Evolutionary conservation across 1,284 basidiomycete species (phyloP).

Genomic region (Marasmius fiardii): DNA sequence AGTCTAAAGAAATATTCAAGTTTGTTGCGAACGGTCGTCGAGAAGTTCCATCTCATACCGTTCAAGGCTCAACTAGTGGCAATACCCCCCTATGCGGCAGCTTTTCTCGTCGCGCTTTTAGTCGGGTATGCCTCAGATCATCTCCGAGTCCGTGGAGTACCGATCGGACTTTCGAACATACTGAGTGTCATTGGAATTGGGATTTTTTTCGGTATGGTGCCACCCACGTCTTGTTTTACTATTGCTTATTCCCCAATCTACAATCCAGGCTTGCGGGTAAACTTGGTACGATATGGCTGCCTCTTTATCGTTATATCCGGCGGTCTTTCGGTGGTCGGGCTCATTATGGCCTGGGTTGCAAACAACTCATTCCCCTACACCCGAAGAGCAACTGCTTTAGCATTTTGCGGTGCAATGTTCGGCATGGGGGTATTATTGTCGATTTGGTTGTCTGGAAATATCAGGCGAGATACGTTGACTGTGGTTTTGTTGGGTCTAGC

Average conservation of each 20-base stretch:
- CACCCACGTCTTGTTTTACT: constrained; percentile 19
- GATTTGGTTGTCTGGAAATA: constrained; percentile 47
- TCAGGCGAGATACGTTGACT: constrained; percentile 25
- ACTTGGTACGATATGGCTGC: constrained; percentile 40
- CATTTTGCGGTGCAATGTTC: constrained; percentile 49
- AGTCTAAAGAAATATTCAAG: not conserved
- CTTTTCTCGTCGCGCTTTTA: constrained; percentile 20
- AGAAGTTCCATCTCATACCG: constrained; percentile 7
- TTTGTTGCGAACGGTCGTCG: constrained; percentile 13
- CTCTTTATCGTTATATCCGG: constrained; percentile 50
- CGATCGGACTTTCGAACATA: constrained; percentile 19
- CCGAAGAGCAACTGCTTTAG: constrained; percentile 51
- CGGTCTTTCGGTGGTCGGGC: constrained; percentile 39
- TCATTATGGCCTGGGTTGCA: constrained; percentile 47
- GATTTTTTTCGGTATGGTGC: constrained; percentile 21
- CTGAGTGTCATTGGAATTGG: constrained; percentile 24
- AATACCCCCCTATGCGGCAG: constrained; percentile 14
- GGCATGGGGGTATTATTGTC: constrained; percentile 58
- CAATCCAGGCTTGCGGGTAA: no score
- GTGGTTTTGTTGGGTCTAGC: no score
- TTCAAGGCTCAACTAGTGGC: constrained; percentile 13
- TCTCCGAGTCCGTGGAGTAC: constrained; percentile 25
- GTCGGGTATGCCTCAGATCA: constrained; percentile 26
- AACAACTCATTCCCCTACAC: constrained; percentile 58
- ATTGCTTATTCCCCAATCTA: no score